Conservation (phyloP, 805 yeast genomes). For the Jamesozyma spencerorum region DNA sequence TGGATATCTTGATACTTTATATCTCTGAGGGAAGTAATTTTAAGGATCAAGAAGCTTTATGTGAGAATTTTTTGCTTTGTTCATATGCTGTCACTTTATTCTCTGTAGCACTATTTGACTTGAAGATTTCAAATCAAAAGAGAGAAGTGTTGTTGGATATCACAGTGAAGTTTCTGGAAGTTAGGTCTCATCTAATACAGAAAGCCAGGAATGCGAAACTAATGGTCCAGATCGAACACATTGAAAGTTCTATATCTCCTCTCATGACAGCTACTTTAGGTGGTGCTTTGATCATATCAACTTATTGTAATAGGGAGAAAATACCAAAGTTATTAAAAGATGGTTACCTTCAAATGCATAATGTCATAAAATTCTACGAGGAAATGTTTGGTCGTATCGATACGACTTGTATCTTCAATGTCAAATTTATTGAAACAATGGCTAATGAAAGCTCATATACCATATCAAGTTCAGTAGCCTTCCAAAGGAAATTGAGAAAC, state of each 20-base stretch:
- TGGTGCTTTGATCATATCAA: constrained; percentile 39
- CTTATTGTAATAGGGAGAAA: constrained; percentile 32
- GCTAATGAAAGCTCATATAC: constrained; percentile 43
- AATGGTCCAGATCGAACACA: constrained; percentile 12
- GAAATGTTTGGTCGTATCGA: constrained; percentile 18
- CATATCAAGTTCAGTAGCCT: constrained; percentile 63
- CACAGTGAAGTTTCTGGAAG: constrained; percentile 32
- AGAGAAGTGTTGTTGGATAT: constrained; percentile 30
- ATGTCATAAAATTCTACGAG: constrained; percentile 16
- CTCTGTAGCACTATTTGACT: constrained; percentile 26
- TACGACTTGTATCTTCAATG: constrained; percentile 16
- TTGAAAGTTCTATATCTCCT: constrained; percentile 23
- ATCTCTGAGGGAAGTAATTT: constrained; percentile 6
- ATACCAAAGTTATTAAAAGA: constrained; percentile 8
- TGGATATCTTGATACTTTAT: constrained; percentile 18
- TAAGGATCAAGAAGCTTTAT: background rate
- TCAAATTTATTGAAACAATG: constrained; percentile 35
- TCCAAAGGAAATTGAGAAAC: constrained; percentile 54
- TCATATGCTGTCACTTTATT: constrained; percentile 31
- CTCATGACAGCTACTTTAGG: constrained; percentile 35
- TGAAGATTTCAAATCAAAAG: constrained; percentile 21
- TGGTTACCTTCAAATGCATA: constrained; percentile 8
- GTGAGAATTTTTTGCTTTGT: constrained; percentile 9
- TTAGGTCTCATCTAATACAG: constrained; percentile 24
- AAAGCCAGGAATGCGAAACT: constrained; percentile 18